A percentile compares a stretch with the other conserved stretches of the same genome.
phyloP scores from a whole-genome alignment of 1,284 basidiomycete species.

The Phellopilus nigrolimitatus region DNA sequence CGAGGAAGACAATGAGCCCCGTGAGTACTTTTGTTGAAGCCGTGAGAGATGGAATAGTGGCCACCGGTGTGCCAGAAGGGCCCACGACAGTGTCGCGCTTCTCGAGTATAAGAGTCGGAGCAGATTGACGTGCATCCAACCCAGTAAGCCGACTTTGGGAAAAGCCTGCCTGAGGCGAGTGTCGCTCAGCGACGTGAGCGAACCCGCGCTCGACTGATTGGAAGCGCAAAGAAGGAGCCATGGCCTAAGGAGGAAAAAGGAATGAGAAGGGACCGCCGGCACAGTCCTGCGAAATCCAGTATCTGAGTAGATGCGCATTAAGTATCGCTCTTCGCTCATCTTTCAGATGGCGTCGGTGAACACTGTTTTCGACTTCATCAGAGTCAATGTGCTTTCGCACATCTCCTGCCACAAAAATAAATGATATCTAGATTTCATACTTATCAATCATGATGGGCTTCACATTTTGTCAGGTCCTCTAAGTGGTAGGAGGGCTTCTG shows the following conservation, averaged over 20 bases:
- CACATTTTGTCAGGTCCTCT: no score
- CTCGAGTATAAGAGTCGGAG: conserved; percentile 15
- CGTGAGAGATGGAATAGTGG: conserved; percentile 26
- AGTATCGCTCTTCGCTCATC: neutral
- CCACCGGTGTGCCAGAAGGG: conserved; percentile 19
- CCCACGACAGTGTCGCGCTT: conserved; percentile 19
- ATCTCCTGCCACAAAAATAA: no score
- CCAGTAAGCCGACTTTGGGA: conserved; percentile 12
- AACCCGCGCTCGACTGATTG: conserved; percentile 22
- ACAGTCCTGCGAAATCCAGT: neutral
- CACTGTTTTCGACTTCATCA: neutral
- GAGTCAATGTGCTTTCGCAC: neutral
- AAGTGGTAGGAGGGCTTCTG: no score
- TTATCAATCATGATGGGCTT: no score
- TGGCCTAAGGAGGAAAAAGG: conserved; percentile 1
- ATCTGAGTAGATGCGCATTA: neutral
- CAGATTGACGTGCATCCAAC: conserved; percentile 1
- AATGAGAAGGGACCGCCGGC: neutral
- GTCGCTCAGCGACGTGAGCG: conserved; percentile 24
- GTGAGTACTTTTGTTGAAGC: conserved; percentile 28
- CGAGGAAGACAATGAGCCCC: conserved; percentile 31
- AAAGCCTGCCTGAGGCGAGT: conserved; percentile 22
- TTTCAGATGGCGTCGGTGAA: neutral
- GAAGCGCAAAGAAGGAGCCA: conserved; percentile 18
- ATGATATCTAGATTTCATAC: no score